phyloP scores from a whole-genome alignment of 2,329 filamentous ascomycete genomes.

The Akanthomyces uredinophilus region DNA sequence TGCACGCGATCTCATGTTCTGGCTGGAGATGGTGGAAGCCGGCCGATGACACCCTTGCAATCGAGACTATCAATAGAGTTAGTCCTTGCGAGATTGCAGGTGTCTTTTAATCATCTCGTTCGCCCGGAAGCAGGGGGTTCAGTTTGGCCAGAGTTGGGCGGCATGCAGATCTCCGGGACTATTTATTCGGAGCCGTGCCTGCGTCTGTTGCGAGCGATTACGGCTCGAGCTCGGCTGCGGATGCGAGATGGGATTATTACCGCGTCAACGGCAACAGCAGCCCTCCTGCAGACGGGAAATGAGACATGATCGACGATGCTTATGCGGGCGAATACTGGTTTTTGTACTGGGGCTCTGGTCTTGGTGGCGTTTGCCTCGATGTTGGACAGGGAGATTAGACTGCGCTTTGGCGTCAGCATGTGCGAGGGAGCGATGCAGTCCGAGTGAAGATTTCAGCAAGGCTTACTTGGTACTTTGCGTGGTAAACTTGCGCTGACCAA shows the following conservation, averaged over 20 bases:
- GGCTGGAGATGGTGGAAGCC: neutral
- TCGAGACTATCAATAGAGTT: neutral
- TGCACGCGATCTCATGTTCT: slow-evolving; percentile 4
- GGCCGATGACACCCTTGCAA: neutral
- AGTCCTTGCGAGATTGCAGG: neutral
- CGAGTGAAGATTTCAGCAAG: neutral
- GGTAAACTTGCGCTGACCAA: neutral
- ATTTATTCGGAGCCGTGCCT: neutral
- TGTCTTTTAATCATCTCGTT: neutral
- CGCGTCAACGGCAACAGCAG: slow-evolving; percentile 2
- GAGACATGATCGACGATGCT: neutral
- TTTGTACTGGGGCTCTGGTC: neutral
- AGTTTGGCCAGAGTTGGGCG: neutral
- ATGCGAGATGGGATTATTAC: slow-evolving; percentile 8
- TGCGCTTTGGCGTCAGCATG: neutral
- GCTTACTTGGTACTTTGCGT: neutral
- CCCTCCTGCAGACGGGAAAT: neutral
- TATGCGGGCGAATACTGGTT: neutral
- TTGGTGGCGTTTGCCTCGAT: slow-evolving; percentile 8
- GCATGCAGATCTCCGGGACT: neutral
- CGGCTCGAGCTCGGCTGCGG: slow-evolving; percentile 11
- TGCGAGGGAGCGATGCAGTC: neutral
- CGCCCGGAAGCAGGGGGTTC: neutral
- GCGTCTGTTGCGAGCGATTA: slow-evolving; percentile 13
- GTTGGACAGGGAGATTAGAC: neutral